Conservation (phyloP, 805 yeast genomes). For the Candida nonsorbophila region DNA sequence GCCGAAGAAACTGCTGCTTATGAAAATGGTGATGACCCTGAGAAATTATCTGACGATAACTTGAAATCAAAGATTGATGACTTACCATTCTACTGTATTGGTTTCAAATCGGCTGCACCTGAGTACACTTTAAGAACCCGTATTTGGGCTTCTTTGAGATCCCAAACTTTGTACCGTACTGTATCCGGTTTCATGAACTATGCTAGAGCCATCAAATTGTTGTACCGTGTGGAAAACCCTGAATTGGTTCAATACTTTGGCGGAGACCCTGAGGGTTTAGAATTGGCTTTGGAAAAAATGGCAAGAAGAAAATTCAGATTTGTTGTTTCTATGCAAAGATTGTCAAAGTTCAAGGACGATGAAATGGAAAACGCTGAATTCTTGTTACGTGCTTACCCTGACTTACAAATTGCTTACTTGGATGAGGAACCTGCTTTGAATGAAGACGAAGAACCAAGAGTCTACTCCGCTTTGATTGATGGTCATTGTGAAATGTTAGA, state of each 20-base stretch:
- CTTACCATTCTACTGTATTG: slow-evolving; percentile 42
- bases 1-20: slow-evolving; percentile 49
- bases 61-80: slow-evolving; percentile 35
- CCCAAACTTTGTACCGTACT: slow-evolving; percentile 43
- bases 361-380: slow-evolving; percentile 57
- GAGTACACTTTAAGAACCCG: slow-evolving; percentile 43
- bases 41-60: slow-evolving; percentile 25
- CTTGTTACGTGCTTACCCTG: slow-evolving; percentile 61
- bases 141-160: slow-evolving; percentile 44
- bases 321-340: slow-evolving; percentile 61
- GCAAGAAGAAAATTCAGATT: slow-evolving; percentile 60
- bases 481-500: slow-evolving; percentile 59
- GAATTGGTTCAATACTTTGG: slow-evolving; percentile 84
- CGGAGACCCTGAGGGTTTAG: slow-evolving; percentile 95
- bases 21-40: slow-evolving; percentile 47
- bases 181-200: slow-evolving; percentile 45
- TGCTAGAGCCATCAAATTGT: slow-evolving; percentile 41
- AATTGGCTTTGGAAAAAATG: slow-evolving; percentile 83
- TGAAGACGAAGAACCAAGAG: slow-evolving; percentile 40
- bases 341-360: slow-evolving; percentile 47
- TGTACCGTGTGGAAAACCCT: slow-evolving; percentile 42
- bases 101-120: slow-evolving; percentile 44
- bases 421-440: slow-evolving; percentile 45
- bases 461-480: slow-evolving; percentile 65
- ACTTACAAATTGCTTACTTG: slow-evolving; percentile 57